A percentile compares a stretch with the other conserved stretches of the same genome.
phyloP scores from a whole-genome alignment of 306 rosid species.

The Coriaria nepalensis region DNA sequence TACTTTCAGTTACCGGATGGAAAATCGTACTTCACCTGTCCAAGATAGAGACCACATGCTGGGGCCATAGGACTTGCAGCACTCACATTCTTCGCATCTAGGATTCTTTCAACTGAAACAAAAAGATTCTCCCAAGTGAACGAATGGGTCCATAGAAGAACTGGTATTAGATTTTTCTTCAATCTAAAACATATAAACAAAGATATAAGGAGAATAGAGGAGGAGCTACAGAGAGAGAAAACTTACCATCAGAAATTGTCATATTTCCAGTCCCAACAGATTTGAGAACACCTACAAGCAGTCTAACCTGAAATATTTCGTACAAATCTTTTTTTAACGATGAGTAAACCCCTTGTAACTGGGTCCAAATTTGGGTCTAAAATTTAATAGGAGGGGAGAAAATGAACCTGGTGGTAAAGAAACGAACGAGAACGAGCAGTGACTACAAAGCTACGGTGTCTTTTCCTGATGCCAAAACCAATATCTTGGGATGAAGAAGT shows the following conservation, averaged over 20 bases:
- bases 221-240: background rate
- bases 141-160: too few relatives aligned
- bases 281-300: constrained; percentile 82
- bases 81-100: constrained; percentile 55
- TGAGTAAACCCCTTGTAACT: background rate
- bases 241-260: constrained; percentile 48
- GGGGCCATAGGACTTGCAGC: constrained; percentile 99
- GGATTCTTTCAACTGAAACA: constrained; percentile 65
- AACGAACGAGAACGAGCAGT: constrained; percentile 76
- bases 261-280: constrained; percentile 61
- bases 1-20: too few relatives aligned
- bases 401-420: constrained; percentile 84
- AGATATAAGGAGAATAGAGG: background rate
- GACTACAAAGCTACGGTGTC: constrained; percentile 56
- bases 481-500: background rate
- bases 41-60: constrained; percentile 73
- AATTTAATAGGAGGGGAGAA: constrained; percentile 5
- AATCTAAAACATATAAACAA: background rate
- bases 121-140: background rate
- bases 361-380: background rate
- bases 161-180: constrained; percentile 7
- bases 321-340: background rate
- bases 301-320: constrained; percentile 51
- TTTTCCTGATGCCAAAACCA: constrained; percentile 66
- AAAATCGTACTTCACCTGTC: constrained; percentile 69